Percentiles rank a stretch among this genome's conserved stretches.
Conservation (phyloP, 2,329 filamentous ascomycete genomes). For the Cladophialophora exuberans region DNA sequence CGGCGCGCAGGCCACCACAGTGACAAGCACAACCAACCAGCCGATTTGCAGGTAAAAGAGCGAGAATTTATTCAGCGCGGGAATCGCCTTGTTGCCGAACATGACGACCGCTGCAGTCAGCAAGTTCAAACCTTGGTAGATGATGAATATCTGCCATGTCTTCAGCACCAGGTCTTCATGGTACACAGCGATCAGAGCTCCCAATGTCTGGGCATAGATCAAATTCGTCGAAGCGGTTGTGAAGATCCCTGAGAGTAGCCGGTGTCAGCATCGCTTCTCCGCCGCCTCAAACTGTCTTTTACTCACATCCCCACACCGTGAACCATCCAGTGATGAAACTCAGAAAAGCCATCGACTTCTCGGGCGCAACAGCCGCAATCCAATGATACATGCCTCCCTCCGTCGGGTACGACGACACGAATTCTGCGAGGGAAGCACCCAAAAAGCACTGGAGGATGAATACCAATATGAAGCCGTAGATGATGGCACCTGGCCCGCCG, state of each 20-base stretch:
- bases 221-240: too few species aligned
- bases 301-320: too few species aligned
- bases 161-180: too few species aligned
- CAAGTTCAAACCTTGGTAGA: conserved; percentile 52
- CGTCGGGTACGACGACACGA: conserved; percentile 54
- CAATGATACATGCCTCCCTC: conserved; percentile 44
- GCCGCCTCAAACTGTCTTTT: too few species aligned
- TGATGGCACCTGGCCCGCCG: conserved; percentile 5
- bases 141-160: conserved; percentile 46
- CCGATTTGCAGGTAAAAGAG: too few species aligned
- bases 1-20: conserved; percentile 49
- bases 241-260: too few species aligned
- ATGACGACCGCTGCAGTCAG: too few species aligned
- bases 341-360: conserved; percentile 37
- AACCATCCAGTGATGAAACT: conserved; percentile 9
- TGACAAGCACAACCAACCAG: conserved; percentile 53
- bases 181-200: too few species aligned
- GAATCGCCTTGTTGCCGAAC: too few species aligned
- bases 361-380: conserved; percentile 44
- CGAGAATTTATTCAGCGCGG: too few species aligned
- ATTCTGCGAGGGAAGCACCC: conserved; percentile 35
- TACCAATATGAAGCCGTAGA: conserved; percentile 24
- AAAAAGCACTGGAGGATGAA: conserved; percentile 46
- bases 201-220: too few species aligned
- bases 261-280: too few species aligned